A percentile compares a stretch with the other conserved stretches of the same genome.
phyloP scores from a whole-genome alignment of 352 stramenopile genomes.

The Globisporangium lucens region DNA sequence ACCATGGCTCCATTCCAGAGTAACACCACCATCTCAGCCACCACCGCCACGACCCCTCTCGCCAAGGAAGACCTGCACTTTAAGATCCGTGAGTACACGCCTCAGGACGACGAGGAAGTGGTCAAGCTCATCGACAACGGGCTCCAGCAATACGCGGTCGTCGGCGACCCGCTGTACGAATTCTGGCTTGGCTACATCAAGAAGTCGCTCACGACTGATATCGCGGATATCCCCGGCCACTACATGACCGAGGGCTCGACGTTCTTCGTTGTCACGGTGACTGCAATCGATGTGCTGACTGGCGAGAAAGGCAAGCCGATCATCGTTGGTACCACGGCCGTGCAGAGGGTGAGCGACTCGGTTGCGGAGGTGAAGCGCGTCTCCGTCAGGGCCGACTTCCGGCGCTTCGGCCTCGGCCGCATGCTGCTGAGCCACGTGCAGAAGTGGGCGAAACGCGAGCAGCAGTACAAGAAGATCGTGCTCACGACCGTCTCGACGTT shows the following conservation, averaged over 20 bases:
- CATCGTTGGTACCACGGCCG: background rate
- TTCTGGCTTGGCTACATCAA: conserved; percentile 6
- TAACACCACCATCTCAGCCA: background rate
- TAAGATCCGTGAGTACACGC: conserved; percentile 16
- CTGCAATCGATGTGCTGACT: background rate
- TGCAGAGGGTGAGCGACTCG: conserved; percentile 2
- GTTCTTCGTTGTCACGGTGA: conserved; percentile 3
- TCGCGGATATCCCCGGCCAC: conserved; percentile 9
- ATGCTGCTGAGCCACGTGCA: conserved; percentile 2
- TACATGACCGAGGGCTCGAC: conserved; percentile 3
- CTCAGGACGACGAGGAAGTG: conserved; percentile 3
- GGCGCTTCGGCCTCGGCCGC: conserved; percentile 11
- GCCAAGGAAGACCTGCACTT: background rate
- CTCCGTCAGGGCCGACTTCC: conserved; percentile 5
- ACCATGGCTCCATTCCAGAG: background rate
- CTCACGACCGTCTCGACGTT: background rate
- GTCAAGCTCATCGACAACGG: conserved; percentile 13
- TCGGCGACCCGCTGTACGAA: background rate
- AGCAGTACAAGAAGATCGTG: conserved; percentile 7
- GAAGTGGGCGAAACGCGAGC: background rate
- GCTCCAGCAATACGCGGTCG: conserved; percentile 12
- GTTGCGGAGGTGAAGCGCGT: conserved; percentile 7
- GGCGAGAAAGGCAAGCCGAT: background rate
- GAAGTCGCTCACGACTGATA: conserved; percentile 4
- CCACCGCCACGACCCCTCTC: background rate